Conservation (phyloP, 768 basidiomycete species). For the Suillus decipiens region DNA sequence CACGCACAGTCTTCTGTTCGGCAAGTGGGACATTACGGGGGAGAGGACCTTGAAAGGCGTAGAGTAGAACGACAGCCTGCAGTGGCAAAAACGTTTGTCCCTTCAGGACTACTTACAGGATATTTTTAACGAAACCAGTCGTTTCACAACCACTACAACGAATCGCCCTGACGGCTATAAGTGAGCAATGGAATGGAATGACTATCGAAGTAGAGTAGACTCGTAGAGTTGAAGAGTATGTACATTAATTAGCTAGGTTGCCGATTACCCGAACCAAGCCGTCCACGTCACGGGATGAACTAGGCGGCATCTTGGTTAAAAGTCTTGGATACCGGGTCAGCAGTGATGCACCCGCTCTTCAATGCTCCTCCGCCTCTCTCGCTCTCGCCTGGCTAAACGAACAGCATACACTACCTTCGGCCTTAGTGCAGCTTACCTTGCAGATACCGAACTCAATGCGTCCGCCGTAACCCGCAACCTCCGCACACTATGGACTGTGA, state of each 20-base stretch:
- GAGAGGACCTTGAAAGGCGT: constrained; percentile 19
- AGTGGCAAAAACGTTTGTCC: background rate
- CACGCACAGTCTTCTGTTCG: constrained; percentile 37
- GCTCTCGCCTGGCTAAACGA: constrained; percentile 18
- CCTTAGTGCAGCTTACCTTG: constrained; percentile 35
- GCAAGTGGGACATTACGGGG: constrained; percentile 44
- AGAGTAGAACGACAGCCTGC: background rate
- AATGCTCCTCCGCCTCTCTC: constrained; percentile 1
- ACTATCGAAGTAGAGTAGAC: background rate
- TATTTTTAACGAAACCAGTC: background rate
- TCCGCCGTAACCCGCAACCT: constrained; percentile 49
- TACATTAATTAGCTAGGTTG: background rate
- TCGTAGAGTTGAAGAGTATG: background rate
- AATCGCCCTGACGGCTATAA: background rate
- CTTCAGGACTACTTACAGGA: background rate
- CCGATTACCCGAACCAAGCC: background rate
- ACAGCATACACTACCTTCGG: constrained; percentile 27
- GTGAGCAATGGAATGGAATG: background rate
- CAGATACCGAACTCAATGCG: constrained; percentile 49
- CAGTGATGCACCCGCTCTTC: constrained; percentile 1
- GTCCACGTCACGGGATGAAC: constrained; percentile 5
- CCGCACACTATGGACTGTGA: constrained; percentile 52
- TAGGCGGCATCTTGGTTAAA: background rate
- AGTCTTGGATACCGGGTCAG: too few species aligned
- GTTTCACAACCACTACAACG: background rate